Percentiles rank a stretch among this genome's conserved stretches.
Evolutionary conservation across 2,329 filamentous ascomycete species (phyloP).

Genomic region (Aaosphaeria arxii): DNA sequence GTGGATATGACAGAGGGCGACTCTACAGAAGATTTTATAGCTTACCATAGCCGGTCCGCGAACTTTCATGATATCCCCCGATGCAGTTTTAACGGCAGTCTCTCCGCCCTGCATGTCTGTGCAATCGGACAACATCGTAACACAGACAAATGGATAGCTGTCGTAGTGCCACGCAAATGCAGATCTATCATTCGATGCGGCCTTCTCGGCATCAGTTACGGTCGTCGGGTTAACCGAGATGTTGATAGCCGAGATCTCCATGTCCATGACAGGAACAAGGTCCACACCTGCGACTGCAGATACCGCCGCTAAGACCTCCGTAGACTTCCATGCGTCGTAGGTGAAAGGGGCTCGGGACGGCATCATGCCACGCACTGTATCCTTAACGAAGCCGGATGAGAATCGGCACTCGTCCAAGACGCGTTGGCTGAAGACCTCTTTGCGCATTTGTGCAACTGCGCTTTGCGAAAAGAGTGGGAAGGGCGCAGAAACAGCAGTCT

Average conservation of each 20-base stretch:
- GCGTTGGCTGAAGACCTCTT: conserved; percentile 8
- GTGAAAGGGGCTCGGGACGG: conserved; percentile 8
- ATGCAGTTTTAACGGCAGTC: conserved; percentile 59
- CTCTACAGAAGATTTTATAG: neutral
- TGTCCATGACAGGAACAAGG: conserved; percentile 53
- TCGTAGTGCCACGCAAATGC: conserved; percentile 48
- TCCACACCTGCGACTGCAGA: conserved; percentile 56
- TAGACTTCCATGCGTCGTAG: conserved; percentile 40
- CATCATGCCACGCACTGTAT: neutral
- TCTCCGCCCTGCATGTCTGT: conserved; percentile 52
- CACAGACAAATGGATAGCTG: conserved; percentile 52
- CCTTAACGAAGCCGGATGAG: neutral
- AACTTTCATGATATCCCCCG: conserved; percentile 44
- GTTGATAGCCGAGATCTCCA: conserved; percentile 52
- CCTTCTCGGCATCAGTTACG: neutral
- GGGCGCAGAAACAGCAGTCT: conserved; percentile 9
- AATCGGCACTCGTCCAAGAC: conserved; percentile 6
- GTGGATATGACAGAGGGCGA: neutral
- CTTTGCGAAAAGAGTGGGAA: conserved; percentile 9
- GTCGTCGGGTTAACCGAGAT: conserved; percentile 3
- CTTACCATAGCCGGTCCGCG: conserved; percentile 43
- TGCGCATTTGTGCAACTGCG: conserved; percentile 7
- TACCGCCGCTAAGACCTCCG: conserved; percentile 46
- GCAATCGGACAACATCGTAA: conserved; percentile 51
- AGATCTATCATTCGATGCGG: neutral